Percentiles rank a stretch among this genome's conserved stretches.
Evolutionary conservation across 169 alveolate genomes (phyloP).

Genomic region (Perkinsus olseni): DNA sequence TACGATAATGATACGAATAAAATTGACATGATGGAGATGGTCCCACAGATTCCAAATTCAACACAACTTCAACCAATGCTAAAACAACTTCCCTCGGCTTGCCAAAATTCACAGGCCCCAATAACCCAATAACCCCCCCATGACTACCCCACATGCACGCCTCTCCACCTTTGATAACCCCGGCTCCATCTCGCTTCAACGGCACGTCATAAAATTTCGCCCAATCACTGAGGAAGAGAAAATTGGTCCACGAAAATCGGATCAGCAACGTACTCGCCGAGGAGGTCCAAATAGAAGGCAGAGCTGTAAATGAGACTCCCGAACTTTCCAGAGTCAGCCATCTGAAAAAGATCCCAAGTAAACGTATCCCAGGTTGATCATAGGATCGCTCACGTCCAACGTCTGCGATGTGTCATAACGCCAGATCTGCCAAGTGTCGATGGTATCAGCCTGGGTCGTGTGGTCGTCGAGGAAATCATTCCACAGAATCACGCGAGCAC

Average conservation of each 20-base stretch:
- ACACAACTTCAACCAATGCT: too few species aligned
- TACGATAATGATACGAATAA: too few species aligned
- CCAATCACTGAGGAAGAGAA: neutral
- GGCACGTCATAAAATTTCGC: neutral
- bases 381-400: neutral
- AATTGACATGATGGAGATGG: too few species aligned
- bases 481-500: neutral
- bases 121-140: neutral
- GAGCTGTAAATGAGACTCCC: neutral
- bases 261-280: neutral
- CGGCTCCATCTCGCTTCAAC: neutral
- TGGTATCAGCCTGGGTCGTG: neutral
- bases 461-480: neutral
- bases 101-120: too few species aligned
- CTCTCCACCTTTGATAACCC: neutral
- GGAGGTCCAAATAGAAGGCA: neutral
- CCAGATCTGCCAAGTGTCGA: neutral
- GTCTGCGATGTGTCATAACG: neutral
- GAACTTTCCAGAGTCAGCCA: neutral
- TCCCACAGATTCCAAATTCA: too few species aligned
- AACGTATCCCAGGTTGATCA: too few species aligned
- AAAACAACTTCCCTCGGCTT: too few species aligned
- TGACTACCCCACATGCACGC: neutral
- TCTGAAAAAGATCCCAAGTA: neutral
- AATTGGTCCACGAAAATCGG: too few species aligned